phyloP scores from a whole-genome alignment of 164 flowering plant genomes.

The Liriodendron chinense region DNA sequence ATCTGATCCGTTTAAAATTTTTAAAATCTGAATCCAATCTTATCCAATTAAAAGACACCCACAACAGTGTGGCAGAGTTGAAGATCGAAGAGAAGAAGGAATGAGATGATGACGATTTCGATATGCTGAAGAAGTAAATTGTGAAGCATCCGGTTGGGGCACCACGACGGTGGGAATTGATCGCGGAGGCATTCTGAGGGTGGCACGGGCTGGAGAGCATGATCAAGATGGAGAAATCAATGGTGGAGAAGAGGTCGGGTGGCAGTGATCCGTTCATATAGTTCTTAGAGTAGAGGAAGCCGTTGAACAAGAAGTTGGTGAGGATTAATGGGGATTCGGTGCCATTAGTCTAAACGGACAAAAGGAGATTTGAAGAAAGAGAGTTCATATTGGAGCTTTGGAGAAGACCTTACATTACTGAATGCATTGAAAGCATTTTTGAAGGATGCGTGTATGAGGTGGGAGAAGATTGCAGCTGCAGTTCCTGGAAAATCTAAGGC shows the following conservation, averaged over 20 bases:
- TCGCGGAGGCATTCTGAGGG: no score
- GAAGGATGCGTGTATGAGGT: slow-evolving; percentile 80
- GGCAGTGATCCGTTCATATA: slow-evolving; percentile 56
- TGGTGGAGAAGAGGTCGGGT: slow-evolving; percentile 48
- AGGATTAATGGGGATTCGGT: slow-evolving; percentile 10
- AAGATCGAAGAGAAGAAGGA: slow-evolving; percentile 48
- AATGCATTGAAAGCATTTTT: slow-evolving; percentile 89
- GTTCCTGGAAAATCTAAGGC: slow-evolving; percentile 84
- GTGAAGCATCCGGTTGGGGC: slow-evolving; percentile 78
- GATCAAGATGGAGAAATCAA: slow-evolving; percentile 67
- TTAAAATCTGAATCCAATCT: no score
- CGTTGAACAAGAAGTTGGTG: slow-evolving; percentile 44
- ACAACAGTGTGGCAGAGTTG: no score
- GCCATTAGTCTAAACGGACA: slow-evolving; percentile 6
- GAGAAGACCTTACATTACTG: slow-evolving; percentile 82
- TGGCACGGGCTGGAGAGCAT: slow-evolving; percentile 66
- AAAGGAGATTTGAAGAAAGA: slow-evolving; percentile 13
- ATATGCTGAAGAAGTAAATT: slow-evolving; percentile 72
- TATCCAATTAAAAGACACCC: no score
- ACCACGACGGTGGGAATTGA: slow-evolving; percentile 88
- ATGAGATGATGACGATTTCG: slow-evolving; percentile 75
- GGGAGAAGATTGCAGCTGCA: slow-evolving; percentile 93
- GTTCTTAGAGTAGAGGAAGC: slow-evolving; percentile 80
- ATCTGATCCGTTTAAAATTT: no score
- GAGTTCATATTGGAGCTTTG: slow-evolving; percentile 54